A percentile compares a stretch with the other conserved stretches of the same genome.
Evolutionary conservation across 805 yeast species (phyloP).

Genomic region (Candida andamanensis): DNA sequence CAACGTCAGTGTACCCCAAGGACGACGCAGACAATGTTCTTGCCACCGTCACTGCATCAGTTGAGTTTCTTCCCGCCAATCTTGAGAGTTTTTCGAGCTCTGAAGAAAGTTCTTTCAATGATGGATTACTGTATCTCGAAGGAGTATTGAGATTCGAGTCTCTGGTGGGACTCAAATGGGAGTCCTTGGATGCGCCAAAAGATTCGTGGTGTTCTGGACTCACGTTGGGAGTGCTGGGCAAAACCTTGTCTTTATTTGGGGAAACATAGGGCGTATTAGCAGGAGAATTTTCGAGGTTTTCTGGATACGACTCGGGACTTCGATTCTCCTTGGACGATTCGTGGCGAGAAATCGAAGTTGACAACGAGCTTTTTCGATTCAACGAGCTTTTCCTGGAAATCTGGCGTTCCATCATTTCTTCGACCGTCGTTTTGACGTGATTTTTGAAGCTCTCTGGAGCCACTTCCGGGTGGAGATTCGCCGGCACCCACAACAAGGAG

Average conservation of each 20-base stretch:
- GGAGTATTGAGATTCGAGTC: not conserved
- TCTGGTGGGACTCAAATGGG: constrained; percentile 1
- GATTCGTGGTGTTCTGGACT: too few species aligned
- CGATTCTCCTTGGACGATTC: constrained; percentile 8
- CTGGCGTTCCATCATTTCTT: constrained; percentile 43
- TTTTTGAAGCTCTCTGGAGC: constrained; percentile 81
- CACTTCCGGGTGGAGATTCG: constrained; percentile 87
- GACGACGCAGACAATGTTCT: constrained; percentile 71
- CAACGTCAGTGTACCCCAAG: constrained; percentile 52
- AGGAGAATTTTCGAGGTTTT: constrained; percentile 1
- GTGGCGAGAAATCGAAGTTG: constrained; percentile 13
- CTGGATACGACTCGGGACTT: constrained; percentile 4
- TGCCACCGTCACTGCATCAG: constrained; percentile 80
- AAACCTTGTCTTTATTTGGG: constrained; percentile 1
- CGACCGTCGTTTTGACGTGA: constrained; percentile 58
- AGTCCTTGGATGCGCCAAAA: constrained; percentile 1
- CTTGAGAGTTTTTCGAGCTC: constrained; percentile 73
- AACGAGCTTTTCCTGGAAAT: constrained; percentile 20
- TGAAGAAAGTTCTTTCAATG: constrained; percentile 64
- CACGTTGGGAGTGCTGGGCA: constrained; percentile 2
- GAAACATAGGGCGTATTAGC: not conserved
- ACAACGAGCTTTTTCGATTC: constrained; percentile 20
- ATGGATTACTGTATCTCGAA: constrained; percentile 43
- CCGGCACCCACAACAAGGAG: constrained; percentile 89
- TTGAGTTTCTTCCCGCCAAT: constrained; percentile 71